Evolutionary conservation across 768 basidiomycete genomes (phyloP).

Genomic region (Termitomyces sp.): DNA sequence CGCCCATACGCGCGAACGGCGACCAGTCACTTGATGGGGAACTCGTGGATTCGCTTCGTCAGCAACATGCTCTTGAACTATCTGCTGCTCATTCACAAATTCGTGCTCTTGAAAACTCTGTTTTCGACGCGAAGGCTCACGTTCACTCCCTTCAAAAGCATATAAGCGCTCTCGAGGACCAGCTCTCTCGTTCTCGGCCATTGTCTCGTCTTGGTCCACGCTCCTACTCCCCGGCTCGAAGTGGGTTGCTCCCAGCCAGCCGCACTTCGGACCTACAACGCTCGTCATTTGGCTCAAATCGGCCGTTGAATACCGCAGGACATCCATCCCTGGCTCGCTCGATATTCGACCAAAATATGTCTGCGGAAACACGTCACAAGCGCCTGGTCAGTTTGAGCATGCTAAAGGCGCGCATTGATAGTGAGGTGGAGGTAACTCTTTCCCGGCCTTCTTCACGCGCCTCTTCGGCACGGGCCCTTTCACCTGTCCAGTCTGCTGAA

Average conservation of each 20-base stretch:
- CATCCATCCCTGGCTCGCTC: constrained; percentile 45
- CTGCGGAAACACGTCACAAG: constrained; percentile 75
- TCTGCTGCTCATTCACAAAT: constrained; percentile 78
- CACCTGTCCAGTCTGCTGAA: constrained; percentile 43
- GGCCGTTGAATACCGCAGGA: constrained; percentile 26
- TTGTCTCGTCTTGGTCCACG: constrained; percentile 36
- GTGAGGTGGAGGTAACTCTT: constrained; percentile 51
- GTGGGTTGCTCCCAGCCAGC: constrained; percentile 43
- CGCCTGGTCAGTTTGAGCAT: constrained; percentile 81
- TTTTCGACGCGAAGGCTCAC: constrained; percentile 69
- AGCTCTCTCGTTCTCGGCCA: constrained; percentile 46
- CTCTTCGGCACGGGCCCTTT: constrained; percentile 36
- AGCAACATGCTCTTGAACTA: constrained; percentile 77
- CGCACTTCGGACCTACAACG: constrained; percentile 32
- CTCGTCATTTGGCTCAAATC: constrained; percentile 35
- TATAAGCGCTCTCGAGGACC: constrained; percentile 59
- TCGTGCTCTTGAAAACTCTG: constrained; percentile 64
- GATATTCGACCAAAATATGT: constrained; percentile 63
- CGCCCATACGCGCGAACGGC: constrained; percentile 30
- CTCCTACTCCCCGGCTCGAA: constrained; percentile 40
- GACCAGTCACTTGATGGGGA: constrained; percentile 67
- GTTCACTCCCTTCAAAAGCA: constrained; percentile 68
- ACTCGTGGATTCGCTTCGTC: constrained; percentile 61
- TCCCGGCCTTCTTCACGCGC: constrained; percentile 40
- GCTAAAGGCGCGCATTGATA: constrained; percentile 87